These are phyloP conservation scores for Monosiga brevicollis DNA, from an alignment of 78 protist genomes.

Conservation along the genomic window DNA sequence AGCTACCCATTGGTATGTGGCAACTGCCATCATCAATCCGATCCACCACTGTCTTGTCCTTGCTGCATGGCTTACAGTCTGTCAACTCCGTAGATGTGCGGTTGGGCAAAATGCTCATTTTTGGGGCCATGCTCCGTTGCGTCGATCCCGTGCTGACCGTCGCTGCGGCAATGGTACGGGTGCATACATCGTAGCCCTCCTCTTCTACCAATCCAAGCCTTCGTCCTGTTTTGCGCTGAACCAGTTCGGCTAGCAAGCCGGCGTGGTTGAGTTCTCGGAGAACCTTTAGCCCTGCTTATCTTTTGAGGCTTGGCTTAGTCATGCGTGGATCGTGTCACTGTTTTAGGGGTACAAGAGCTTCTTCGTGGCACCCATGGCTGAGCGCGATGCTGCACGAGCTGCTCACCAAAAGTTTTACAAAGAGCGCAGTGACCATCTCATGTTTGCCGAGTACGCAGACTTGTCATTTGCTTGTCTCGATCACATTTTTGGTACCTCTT, in stretches of 20 bases:
- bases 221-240: too few species aligned
- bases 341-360: constrained; percentile 11
- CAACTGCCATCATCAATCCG: too few species aligned
- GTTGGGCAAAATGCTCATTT: constrained; percentile 43
- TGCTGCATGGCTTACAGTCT: too few species aligned
- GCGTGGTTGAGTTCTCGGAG: background rate
- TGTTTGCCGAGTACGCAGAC: background rate
- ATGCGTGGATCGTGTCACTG: background rate
- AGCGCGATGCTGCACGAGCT: constrained; percentile 26
- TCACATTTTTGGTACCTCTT: background rate
- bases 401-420: background rate
- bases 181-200: too few species aligned
- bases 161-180: constrained; percentile 33
- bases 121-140: constrained; percentile 29
- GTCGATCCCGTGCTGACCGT: constrained; percentile 51
- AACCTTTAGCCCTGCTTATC: background rate
- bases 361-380: constrained; percentile 32
- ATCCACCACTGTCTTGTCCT: too few species aligned
- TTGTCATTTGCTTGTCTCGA: background rate
- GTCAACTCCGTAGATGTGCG: too few species aligned
- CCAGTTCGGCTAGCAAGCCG: too few species aligned
- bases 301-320: background rate
- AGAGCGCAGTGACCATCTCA: constrained; percentile 29
- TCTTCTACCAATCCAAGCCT: too few species aligned
- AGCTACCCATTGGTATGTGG: constrained; percentile 41